A percentile compares a stretch with the other conserved stretches of the same genome.
Conservation (phyloP, 1,284 basidiomycete genomes). For the Leccinum pachyderme region DNA sequence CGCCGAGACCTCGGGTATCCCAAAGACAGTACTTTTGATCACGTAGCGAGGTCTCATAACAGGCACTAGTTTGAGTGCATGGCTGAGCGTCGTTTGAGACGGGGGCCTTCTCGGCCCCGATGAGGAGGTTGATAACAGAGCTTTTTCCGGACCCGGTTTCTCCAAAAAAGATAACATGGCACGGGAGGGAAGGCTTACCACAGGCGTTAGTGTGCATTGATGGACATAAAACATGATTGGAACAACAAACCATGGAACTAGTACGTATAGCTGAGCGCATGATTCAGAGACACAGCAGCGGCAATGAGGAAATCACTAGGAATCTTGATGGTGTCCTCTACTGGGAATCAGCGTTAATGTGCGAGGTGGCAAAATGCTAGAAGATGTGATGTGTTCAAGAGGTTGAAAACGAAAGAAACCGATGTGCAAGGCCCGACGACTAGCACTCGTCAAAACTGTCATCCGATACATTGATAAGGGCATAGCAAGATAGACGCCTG, state of each 20-base stretch:
- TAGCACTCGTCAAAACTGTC: slow-evolving; percentile 1
- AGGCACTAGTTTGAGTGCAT: slow-evolving; percentile 20
- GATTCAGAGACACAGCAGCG: background rate
- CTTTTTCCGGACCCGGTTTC: slow-evolving; percentile 32
- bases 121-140: slow-evolving; percentile 27
- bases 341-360: background rate
- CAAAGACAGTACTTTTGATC: slow-evolving; percentile 19
- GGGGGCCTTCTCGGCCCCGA: slow-evolving; percentile 9
- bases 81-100: slow-evolving; percentile 17
- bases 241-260: slow-evolving; percentile 17
- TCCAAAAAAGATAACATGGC: slow-evolving; percentile 27
- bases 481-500: slow-evolving; percentile 1
- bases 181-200: background rate
- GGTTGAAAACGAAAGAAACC: background rate
- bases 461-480: slow-evolving; percentile 8
- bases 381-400: background rate
- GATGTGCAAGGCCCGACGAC: background rate
- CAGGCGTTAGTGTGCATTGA: slow-evolving; percentile 1
- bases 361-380: slow-evolving; percentile 1
- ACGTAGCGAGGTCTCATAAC: slow-evolving; percentile 17
- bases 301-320: background rate
- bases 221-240: background rate
- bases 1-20: slow-evolving; percentile 32
- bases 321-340: background rate
- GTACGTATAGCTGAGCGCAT: background rate